phyloP scores from a whole-genome alignment of 2,329 filamentous ascomycete genomes.

The Claviceps maximensis region DNA sequence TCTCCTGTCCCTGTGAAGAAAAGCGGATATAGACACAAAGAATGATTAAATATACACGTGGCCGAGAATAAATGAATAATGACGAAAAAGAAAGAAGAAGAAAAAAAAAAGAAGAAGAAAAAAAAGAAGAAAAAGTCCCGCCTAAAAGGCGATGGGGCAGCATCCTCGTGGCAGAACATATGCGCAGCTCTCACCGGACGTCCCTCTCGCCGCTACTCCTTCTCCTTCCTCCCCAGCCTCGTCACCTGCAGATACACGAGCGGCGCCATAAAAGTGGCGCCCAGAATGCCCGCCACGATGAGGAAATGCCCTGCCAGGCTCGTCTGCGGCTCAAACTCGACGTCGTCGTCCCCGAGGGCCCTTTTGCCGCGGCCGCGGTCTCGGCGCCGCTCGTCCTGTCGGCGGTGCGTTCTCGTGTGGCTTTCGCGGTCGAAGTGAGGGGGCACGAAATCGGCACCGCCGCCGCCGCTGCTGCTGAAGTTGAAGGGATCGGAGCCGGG shows the following conservation, averaged over 20 bases:
- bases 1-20: no score
- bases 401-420: constrained; percentile 62
- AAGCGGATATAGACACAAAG: no score
- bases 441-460: constrained; percentile 26
- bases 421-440: constrained; percentile 66
- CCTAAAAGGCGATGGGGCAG: no score
- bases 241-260: constrained; percentile 26
- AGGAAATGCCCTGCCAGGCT: constrained; percentile 33
- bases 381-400: constrained; percentile 39
- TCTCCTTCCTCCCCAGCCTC: constrained; percentile 19
- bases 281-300: constrained; percentile 34
- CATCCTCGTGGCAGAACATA: no score
- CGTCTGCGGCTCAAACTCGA: constrained; percentile 29
- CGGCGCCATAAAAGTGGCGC: constrained; percentile 32
- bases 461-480: constrained; percentile 30
- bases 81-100: no score
- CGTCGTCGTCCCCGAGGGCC: constrained; percentile 26
- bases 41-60: no score
- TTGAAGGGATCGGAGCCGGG: constrained; percentile 39
- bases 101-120: no score
- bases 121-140: no score
- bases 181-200: no score
- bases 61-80: no score
- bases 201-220: constrained; percentile 7
- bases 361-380: constrained; percentile 14